These are phyloP conservation scores for Phytophthora aleatoria DNA, from an alignment of 352 stramenopile species.

Conservation along the genomic window DNA sequence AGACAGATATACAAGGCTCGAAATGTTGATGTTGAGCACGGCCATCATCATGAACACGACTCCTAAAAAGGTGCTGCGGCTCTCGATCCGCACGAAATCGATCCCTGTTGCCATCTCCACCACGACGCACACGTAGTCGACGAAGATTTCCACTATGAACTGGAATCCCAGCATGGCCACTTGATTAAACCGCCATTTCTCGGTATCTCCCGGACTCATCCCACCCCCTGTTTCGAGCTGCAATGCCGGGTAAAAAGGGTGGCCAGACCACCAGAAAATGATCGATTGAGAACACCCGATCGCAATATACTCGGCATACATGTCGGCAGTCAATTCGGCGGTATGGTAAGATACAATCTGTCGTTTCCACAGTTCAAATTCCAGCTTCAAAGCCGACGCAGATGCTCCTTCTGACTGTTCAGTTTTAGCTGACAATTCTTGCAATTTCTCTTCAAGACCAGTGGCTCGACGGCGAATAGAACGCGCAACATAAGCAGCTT, in stretches of 20 bases:
- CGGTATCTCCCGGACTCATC: background rate
- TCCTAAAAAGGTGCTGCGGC: constrained; percentile 31
- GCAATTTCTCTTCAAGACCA: constrained; percentile 7
- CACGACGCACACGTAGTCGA: constrained; percentile 36
- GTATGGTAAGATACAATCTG: constrained; percentile 39
- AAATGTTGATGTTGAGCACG: constrained; percentile 42
- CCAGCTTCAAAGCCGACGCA: constrained; percentile 2
- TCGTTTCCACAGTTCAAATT: constrained; percentile 35
- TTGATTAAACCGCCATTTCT: constrained; percentile 23
- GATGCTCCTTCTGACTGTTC: background rate
- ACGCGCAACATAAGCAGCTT: constrained; percentile 25
- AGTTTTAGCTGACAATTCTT: background rate
- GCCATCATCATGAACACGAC: constrained; percentile 35
- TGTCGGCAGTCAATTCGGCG: constrained; percentile 47
- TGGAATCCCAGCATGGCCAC: constrained; percentile 25
- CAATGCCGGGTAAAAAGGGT: constrained; percentile 34
- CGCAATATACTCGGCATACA: constrained; percentile 60
- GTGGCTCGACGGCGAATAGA: constrained; percentile 15
- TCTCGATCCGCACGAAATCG: constrained; percentile 29
- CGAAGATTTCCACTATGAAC: constrained; percentile 29
- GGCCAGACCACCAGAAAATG: constrained; percentile 42
- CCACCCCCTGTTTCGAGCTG: background rate
- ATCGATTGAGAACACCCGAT: constrained; percentile 52
- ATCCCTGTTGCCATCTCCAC: constrained; percentile 39
- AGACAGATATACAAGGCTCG: constrained; percentile 25